Conservation (phyloP, 192 early-diverging fungal species). For the Allomyces macrogynus region DNA sequence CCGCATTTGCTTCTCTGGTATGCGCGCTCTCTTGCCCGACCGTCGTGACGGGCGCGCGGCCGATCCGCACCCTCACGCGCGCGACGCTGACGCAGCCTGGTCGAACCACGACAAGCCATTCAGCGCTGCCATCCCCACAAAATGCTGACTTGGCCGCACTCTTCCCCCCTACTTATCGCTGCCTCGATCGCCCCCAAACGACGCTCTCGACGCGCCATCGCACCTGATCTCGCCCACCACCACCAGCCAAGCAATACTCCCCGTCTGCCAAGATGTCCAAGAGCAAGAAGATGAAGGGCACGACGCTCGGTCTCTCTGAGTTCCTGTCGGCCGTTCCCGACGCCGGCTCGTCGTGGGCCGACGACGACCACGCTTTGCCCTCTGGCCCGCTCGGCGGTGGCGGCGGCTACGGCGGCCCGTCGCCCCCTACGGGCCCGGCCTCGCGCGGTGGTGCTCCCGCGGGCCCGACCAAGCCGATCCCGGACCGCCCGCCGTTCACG, state of each 20-base stretch:
- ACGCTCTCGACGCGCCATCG: too few relatives aligned
- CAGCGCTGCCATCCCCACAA: too few relatives aligned
- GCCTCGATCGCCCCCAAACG: too few relatives aligned
- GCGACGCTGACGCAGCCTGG: too few relatives aligned
- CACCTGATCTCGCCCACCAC: too few relatives aligned
- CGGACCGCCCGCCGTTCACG: not conserved
- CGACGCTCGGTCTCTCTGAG: not conserved
- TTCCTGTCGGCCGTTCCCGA: not conserved
- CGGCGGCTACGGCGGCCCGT: not conserved
- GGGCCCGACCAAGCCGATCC: conserved; percentile 1
- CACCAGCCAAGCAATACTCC: not conserved
- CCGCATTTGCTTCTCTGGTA: too few relatives aligned
- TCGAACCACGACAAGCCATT: too few relatives aligned
- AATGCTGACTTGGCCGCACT: too few relatives aligned
- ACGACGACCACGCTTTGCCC: not conserved
- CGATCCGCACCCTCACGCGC: too few relatives aligned
- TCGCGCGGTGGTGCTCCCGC: not conserved
- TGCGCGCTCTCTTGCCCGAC: too few relatives aligned
- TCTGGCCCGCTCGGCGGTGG: not conserved
- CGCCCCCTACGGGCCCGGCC: not conserved
- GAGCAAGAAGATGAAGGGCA: not conserved
- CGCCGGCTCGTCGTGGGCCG: not conserved
- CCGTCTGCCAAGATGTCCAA: not conserved
- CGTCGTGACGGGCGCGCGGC: too few relatives aligned
- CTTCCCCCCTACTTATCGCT: too few relatives aligned